phyloP scores from a whole-genome alignment of 2,329 filamentous ascomycete genomes.

The Colletotrichum musae region DNA sequence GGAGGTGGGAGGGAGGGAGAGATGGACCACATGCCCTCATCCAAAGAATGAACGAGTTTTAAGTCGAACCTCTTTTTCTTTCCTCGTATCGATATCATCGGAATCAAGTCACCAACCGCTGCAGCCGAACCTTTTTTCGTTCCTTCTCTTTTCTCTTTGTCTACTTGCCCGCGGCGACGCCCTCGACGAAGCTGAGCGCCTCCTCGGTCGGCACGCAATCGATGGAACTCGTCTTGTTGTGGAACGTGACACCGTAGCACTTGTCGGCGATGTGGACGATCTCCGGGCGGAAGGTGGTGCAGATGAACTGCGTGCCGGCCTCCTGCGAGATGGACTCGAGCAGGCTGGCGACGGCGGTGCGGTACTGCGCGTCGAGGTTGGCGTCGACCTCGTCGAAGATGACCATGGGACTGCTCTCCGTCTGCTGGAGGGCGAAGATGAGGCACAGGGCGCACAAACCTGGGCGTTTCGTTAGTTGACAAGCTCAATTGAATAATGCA shows the following conservation, averaged over 20 bases:
- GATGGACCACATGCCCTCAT: background rate
- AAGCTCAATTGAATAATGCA: background rate
- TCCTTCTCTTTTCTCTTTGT: background rate
- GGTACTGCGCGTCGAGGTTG: conserved; percentile 97
- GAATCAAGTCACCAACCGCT: background rate
- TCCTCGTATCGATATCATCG: conserved; percentile 15
- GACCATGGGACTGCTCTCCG: conserved; percentile 97
- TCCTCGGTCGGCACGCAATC: conserved; percentile 90
- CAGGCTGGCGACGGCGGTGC: conserved; percentile 93
- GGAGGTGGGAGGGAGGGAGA: background rate
- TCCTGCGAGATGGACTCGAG: conserved; percentile 82
- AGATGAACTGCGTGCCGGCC: conserved; percentile 87
- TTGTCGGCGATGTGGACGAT: conserved; percentile 97
- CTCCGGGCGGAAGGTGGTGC: conserved; percentile 97
- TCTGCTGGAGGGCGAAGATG: conserved; percentile 98
- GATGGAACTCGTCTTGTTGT: conserved; percentile 94
- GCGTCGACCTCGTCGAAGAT: conserved; percentile 99
- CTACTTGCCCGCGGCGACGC: conserved; percentile 64
- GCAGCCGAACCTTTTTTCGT: background rate
- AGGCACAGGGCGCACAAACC: conserved; percentile 96
- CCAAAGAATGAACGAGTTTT: conserved; percentile 5
- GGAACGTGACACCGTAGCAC: conserved; percentile 96
- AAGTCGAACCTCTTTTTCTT: background rate
- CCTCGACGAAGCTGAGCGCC: conserved; percentile 94
- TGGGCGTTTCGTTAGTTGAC: conserved; percentile 52